Evolutionary conservation across 73 alveolate genomes (phyloP).

Genomic region (Paramecium caudatum): DNA sequence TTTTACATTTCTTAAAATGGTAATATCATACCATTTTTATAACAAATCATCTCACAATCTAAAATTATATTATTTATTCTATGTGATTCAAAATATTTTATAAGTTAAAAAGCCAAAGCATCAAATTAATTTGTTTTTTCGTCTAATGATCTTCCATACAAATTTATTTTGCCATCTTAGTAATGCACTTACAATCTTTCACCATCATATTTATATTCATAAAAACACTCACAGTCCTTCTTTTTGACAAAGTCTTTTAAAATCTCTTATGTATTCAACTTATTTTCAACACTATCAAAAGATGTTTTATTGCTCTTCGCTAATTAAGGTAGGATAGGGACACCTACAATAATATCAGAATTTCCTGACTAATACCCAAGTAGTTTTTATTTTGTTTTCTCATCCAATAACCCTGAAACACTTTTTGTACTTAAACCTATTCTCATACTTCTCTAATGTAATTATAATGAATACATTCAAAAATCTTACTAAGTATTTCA

Average conservation of each 20-base stretch:
- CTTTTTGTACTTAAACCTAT: constrained; percentile 69
- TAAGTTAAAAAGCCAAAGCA: constrained; percentile 78
- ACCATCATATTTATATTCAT: constrained; percentile 1
- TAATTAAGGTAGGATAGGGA: constrained; percentile 73
- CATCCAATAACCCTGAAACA: constrained; percentile 29
- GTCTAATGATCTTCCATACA: background rate
- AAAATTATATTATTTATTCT: constrained; percentile 62
- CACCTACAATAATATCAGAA: background rate
- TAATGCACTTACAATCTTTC: constrained; percentile 29
- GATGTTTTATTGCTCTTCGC: too few relatives aligned
- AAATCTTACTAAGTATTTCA: constrained; percentile 28
- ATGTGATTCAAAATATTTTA: constrained; percentile 79
- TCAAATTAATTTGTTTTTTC: constrained; percentile 82
- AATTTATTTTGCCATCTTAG: background rate
- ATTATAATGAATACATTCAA: background rate
- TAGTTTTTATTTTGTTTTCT: background rate
- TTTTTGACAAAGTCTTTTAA: too few relatives aligned
- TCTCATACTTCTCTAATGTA: constrained; percentile 63
- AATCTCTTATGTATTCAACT: too few relatives aligned
- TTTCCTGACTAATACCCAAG: background rate
- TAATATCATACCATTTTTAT: constrained; percentile 81
- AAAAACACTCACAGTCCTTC: too few relatives aligned
- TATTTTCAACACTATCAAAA: too few relatives aligned
- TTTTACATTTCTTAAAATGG: constrained; percentile 88
- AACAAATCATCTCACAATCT: constrained; percentile 85